Evolutionary conservation across 1,284 basidiomycete species (phyloP).

Genomic region (Boletus albobrunnescens): DNA sequence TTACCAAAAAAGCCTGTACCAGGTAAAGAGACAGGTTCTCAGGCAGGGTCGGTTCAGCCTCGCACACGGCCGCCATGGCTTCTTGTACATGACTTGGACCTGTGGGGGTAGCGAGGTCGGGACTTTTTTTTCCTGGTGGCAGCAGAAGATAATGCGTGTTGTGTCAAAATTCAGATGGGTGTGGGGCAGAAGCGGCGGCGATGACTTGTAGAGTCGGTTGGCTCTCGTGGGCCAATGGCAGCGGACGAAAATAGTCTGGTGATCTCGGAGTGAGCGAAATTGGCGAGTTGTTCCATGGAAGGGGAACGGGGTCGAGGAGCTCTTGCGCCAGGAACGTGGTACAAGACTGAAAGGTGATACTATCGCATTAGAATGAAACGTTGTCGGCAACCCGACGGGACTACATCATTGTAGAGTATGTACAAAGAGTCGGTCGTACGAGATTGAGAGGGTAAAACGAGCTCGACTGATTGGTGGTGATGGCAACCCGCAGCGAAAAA

Average conservation of each 20-base stretch:
- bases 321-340: too few species aligned
- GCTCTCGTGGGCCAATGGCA: constrained; percentile 13
- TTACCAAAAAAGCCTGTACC: background rate
- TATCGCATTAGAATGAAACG: background rate
- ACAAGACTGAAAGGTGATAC: too few species aligned
- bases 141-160: background rate
- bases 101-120: background rate
- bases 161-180: background rate
- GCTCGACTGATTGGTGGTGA: constrained; percentile 9
- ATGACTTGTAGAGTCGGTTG: background rate
- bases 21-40: constrained; percentile 6
- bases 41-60: too few species aligned
- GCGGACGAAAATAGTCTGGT: constrained; percentile 9
- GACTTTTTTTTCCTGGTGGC: background rate
- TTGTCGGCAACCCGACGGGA: constrained; percentile 19
- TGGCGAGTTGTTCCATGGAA: constrained; percentile 12
- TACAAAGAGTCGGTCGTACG: background rate
- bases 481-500: too few species aligned
- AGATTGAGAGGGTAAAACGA: background rate
- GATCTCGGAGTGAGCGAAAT: constrained; percentile 18
- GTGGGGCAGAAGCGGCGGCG: background rate
- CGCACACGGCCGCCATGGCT: too few species aligned
- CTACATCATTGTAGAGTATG: constrained; percentile 2
- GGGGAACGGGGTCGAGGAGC: constrained; percentile 9
- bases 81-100: background rate